Evolutionary conservation across 176 grass and related monocot species (phyloP).

Genomic region (bread wheat (Triticum aestivum)): IWGSC_CS_RefSeq_v2.1 NC_057814.1:413676021-413676520

Average conservation of each 20-base stretch:
- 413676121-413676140: not conserved
- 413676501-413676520: not conserved
- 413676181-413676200: not conserved
- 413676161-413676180: not conserved
- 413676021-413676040: not conserved
- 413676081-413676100: not conserved
- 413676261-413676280: not conserved
- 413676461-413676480: not conserved
- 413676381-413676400: not conserved
- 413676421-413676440: constrained; percentile 12
- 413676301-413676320: not conserved
- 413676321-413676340: not conserved
- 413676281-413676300: not conserved
- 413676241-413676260: not conserved
- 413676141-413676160: not conserved
- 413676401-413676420: not conserved
- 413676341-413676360: not conserved
- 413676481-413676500: constrained; percentile 10
- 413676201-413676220: not conserved
- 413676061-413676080: not conserved
- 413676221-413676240: not conserved
- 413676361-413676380: not conserved
- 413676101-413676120: not conserved
- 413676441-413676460: not conserved
- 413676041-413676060: not conserved